phyloP scores from a whole-genome alignment of 2,329 filamentous ascomycete genomes.

The Scedosporium apiospermum region DNA sequence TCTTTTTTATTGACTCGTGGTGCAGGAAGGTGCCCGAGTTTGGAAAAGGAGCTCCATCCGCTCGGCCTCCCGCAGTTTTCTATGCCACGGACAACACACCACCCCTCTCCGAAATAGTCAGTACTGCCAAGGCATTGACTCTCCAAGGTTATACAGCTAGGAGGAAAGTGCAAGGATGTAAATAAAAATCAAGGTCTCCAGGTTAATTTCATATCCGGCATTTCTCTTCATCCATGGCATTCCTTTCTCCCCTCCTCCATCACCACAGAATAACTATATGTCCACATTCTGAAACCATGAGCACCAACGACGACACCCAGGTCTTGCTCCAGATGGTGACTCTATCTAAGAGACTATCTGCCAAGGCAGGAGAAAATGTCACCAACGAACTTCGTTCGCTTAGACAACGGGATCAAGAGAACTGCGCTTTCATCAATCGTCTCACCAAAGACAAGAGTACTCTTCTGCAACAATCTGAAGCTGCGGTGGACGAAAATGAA shows the following conservation, averaged over 20 bases:
- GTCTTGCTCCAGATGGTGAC: not conserved
- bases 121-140: not conserved
- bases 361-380: not conserved
- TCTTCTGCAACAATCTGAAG: not conserved
- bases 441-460: not conserved
- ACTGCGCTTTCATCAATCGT: not conserved
- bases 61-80: not conserved
- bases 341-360: not conserved
- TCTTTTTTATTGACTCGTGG: not conserved
- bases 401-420: not conserved
- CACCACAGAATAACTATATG: not conserved
- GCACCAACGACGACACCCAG: not conserved
- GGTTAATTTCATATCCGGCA: not conserved
- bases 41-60: not conserved
- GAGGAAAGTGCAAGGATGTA: not conserved
- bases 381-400: not conserved
- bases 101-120: no score
- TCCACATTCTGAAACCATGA: not conserved
- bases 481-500: not conserved
- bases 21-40: not conserved
- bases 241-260: not conserved
- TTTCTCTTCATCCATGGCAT: not conserved
- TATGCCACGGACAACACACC: not conserved
- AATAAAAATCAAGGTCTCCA: not conserved
- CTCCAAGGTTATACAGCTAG: no score